A percentile compares a stretch with the other conserved stretches of the same genome.
phyloP scores from a whole-genome alignment of 1,284 basidiomycete species.

The Heterobasidion annosum region DNA sequence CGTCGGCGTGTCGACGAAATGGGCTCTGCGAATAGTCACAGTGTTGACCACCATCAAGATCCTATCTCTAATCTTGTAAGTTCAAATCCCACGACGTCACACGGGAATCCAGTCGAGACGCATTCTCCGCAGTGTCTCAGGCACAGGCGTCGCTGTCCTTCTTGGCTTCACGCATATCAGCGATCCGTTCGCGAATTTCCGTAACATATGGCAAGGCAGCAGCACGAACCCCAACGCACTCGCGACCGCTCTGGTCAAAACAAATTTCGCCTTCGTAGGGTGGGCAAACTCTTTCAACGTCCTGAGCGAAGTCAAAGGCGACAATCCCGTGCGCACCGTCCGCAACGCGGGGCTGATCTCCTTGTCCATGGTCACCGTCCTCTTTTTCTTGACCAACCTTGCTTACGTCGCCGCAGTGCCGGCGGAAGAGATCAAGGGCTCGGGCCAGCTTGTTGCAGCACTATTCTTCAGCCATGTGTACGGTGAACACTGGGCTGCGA shows the following conservation, averaged over 20 bases:
- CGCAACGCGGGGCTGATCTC: constrained; percentile 35
- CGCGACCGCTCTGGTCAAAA: constrained; percentile 35
- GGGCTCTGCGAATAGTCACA: constrained; percentile 19
- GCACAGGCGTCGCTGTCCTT: constrained; percentile 39
- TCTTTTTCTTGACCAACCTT: constrained; percentile 40
- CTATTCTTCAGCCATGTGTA: constrained; percentile 45
- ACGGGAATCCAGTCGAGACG: not conserved
- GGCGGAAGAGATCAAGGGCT: constrained; percentile 29
- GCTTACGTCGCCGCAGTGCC: constrained; percentile 32
- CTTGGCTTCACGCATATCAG: constrained; percentile 33
- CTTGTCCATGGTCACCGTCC: constrained; percentile 28
- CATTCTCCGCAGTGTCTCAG: constrained; percentile 21
- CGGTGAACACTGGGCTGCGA: constrained; percentile 26
- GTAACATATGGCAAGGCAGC: constrained; percentile 36
- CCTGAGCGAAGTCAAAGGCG: constrained; percentile 29
- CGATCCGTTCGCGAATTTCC: constrained; percentile 41
- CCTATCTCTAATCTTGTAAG: constrained; percentile 18
- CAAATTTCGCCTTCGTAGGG: constrained; percentile 35
- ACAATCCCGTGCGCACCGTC: constrained; percentile 30
- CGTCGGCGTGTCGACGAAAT: constrained; percentile 20
- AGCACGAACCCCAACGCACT: constrained; percentile 30
- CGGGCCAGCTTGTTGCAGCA: constrained; percentile 36
- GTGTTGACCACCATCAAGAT: constrained; percentile 19
- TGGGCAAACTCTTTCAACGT: constrained; percentile 37
- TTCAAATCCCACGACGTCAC: not conserved